phyloP scores from a whole-genome alignment of 2,329 filamentous ascomycete genomes.

The Pseudocercospora musae region DNA sequence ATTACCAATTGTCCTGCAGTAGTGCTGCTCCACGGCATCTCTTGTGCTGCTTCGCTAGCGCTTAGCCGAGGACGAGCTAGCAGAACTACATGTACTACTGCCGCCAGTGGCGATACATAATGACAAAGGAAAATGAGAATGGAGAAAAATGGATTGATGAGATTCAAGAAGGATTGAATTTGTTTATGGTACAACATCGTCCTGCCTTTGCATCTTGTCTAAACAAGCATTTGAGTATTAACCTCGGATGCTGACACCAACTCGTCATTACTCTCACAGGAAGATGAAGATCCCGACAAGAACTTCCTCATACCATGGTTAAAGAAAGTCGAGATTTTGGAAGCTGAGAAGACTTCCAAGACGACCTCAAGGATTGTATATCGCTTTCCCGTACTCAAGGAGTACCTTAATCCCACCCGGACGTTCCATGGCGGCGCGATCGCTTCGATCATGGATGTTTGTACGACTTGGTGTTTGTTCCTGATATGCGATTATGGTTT shows the following conservation, averaged over 20 bases:
- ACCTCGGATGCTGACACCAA: background rate
- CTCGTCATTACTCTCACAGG: background rate
- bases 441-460: constrained; percentile 25
- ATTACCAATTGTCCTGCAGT: background rate
- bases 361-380: constrained; percentile 19
- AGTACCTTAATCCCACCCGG: constrained; percentile 27
- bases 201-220: background rate
- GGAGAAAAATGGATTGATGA: background rate
- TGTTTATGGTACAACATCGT: background rate
- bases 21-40: background rate
- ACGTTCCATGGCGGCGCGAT: constrained; percentile 27
- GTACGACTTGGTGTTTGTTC: constrained; percentile 22
- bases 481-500: constrained; percentile 22
- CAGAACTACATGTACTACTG: background rate
- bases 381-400: constrained; percentile 23
- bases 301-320: constrained; percentile 24
- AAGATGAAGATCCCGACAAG: constrained; percentile 11
- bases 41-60: background rate
- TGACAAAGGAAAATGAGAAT: background rate
- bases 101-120: background rate
- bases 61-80: background rate
- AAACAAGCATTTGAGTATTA: background rate
- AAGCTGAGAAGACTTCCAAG: constrained; percentile 15
- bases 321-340: constrained; percentile 18
- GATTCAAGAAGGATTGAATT: background rate